Evolutionary conservation across 2,329 filamentous ascomycete genomes (phyloP), one percentile per base, ranked within the genome.

Genomic region (Biscogniauxia marginata): DNA sequence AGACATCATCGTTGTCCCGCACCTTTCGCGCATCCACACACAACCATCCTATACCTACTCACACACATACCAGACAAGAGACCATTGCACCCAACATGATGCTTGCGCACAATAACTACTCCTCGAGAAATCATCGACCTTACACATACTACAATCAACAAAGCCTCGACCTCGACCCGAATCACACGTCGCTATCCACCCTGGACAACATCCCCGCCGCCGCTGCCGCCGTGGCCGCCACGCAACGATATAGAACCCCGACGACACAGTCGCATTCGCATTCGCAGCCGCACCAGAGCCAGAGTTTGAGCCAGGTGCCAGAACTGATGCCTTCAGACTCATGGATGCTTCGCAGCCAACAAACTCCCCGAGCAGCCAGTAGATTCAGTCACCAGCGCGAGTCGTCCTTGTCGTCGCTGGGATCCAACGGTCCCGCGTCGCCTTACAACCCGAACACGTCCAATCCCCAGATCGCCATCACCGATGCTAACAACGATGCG

Each of bases 401-500:
- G 61, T 83, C 84, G 2, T 86, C 84, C 6, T 72, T 84, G 39
- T 86, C 84, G 0, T 86, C 84, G 0, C 65, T 86, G 44, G 83
- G 81, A 9, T 86, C 84, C 0, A 77, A 81, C 34, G 82, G 81
- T n/a, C 84, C 84, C 18, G 75, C 79, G 0, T 87, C 84, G 18
- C 84, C 84, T 3, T 86, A 77, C 67, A 79, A 77, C 43, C 74
- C 78, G 55, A 83, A 76, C 65, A 80, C 76, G 1, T 77, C 82
- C 39, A 83, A 85, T 58, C 84, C 84, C 2, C 82, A 84, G 7
- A 83, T 87, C 50, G 81, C 81, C 21, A 71, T 83, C 13, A 77
- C 74, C 47, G 82, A 84, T 60, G 72, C 79, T 16, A 59, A 67
- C 13, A 74, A 73, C 52, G 83, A 84, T 54, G 71, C 71, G 43